Conservation (phyloP, 345 rosid genomes). For the Carallia pectinifolia region DNA sequence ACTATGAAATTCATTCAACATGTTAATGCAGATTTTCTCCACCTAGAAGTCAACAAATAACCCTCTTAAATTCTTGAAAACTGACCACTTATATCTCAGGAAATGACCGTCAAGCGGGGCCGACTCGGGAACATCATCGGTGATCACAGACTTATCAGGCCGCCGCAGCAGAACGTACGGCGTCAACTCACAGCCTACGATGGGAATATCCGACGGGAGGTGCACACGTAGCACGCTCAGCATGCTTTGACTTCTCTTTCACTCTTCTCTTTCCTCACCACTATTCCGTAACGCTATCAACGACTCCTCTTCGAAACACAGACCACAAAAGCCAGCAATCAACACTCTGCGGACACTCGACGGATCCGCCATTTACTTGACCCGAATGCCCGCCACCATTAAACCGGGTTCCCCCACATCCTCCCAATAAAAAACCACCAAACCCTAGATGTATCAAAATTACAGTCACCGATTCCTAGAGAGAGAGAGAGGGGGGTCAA, state of each 20-base stretch:
- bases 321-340: neutral
- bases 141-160: slow-evolving; percentile 50
- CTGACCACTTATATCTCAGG: slow-evolving; percentile 90
- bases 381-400: slow-evolving; percentile 43
- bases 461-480: too few species aligned
- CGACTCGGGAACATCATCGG: slow-evolving; percentile 82
- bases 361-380: slow-evolving; percentile 69
- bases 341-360: slow-evolving; percentile 44
- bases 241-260: slow-evolving; percentile 52
- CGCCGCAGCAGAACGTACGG: slow-evolving; percentile 85
- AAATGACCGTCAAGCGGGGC: slow-evolving; percentile 81
- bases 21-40: neutral
- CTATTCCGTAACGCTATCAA: slow-evolving; percentile 27
- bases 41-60: neutral
- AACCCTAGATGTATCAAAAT: slow-evolving; percentile 24
- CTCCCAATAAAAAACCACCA: slow-evolving; percentile 6
- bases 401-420: slow-evolving; percentile 13
- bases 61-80: neutral
- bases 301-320: slow-evolving; percentile 8
- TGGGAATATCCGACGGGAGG: slow-evolving; percentile 95
- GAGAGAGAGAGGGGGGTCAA: too few species aligned
- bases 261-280: slow-evolving; percentile 38
- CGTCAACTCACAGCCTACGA: slow-evolving; percentile 95
- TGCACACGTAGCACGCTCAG: slow-evolving; percentile 92
- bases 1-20: neutral